Evolutionary conservation across 164 flowering plant species (phyloP).

Genomic region (Umbilicus rupestris): DNA sequence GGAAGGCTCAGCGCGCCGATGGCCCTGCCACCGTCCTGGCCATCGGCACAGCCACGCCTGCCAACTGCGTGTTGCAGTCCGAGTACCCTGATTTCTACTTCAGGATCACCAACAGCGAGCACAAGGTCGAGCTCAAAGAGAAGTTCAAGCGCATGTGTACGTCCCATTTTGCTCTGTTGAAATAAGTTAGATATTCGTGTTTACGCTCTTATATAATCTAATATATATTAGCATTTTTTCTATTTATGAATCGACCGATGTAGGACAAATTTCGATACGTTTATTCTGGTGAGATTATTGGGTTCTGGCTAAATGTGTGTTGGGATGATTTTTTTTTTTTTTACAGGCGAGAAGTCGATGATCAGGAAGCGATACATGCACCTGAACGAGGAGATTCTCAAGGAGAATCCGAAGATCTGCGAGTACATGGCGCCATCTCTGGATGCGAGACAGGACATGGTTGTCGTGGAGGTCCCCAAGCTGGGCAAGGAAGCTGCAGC

Average conservation of each 20-base stretch:
- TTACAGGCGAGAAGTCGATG: slow-evolving; percentile 21
- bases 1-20: slow-evolving; percentile 25
- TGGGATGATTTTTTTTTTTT: too few species aligned
- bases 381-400: slow-evolving; percentile 18
- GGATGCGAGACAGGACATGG: slow-evolving; percentile 22
- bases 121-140: slow-evolving; percentile 29
- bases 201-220: too few species aligned
- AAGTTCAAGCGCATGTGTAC: slow-evolving; percentile 42
- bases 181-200: too few species aligned
- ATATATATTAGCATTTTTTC: too few species aligned
- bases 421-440: slow-evolving; percentile 20
- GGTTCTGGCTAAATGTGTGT: too few species aligned
- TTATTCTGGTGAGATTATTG: too few species aligned
- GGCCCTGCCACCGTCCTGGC: slow-evolving; percentile 31
- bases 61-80: slow-evolving; percentile 23
- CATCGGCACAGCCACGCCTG: slow-evolving; percentile 33
- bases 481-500: slow-evolving; percentile 22
- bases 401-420: slow-evolving; percentile 18
- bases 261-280: too few species aligned
- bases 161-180: background rate
- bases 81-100: slow-evolving; percentile 36
- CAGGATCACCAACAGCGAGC: slow-evolving; percentile 34
- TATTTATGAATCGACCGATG: too few species aligned
- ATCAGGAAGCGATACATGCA: slow-evolving; percentile 21
- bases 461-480: slow-evolving; percentile 21